These are phyloP conservation scores for Phaeoacremonium minimum DNA, from an alignment of 2,329 filamentous ascomycete species.

Conservation along the genomic window DNA sequence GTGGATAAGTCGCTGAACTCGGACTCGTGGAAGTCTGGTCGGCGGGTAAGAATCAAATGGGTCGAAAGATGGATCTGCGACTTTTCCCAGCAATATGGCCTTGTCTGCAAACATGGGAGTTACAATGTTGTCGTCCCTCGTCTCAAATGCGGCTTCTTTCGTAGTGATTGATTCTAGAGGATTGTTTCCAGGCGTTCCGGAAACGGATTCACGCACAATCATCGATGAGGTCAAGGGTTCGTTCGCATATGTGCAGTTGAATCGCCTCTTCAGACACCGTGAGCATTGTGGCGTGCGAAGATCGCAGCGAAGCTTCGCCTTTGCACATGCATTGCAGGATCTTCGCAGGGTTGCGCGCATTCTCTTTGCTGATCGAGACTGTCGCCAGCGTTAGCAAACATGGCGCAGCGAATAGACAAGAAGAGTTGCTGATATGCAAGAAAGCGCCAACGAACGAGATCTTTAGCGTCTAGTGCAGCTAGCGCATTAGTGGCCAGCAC, in stretches of 20 bases:
- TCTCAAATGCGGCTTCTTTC: not conserved
- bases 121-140: not conserved
- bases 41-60: conserved; percentile 53
- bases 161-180: not conserved
- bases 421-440: too few species aligned
- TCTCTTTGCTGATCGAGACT: too few species aligned
- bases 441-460: too few species aligned
- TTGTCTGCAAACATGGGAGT: not conserved
- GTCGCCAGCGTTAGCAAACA: too few species aligned
- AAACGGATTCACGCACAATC: conserved; percentile 6
- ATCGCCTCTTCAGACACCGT: conserved; percentile 44
- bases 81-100: conserved; percentile 13
- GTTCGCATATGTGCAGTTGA: conserved; percentile 48
- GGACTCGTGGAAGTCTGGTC: conserved; percentile 43
- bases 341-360: conserved; percentile 55
- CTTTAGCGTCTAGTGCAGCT: too few species aligned
- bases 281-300: conserved; percentile 49
- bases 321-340: conserved; percentile 52
- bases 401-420: too few species aligned
- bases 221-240: conserved; percentile 34
- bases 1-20: conserved; percentile 52
- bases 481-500: too few species aligned
- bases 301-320: conserved; percentile 51
- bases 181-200: not conserved
- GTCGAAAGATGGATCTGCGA: conserved; percentile 35